Evolutionary conservation across 192 early-diverging fungal species (phyloP).

Genomic region (Allomyces macrogynus): DNA sequence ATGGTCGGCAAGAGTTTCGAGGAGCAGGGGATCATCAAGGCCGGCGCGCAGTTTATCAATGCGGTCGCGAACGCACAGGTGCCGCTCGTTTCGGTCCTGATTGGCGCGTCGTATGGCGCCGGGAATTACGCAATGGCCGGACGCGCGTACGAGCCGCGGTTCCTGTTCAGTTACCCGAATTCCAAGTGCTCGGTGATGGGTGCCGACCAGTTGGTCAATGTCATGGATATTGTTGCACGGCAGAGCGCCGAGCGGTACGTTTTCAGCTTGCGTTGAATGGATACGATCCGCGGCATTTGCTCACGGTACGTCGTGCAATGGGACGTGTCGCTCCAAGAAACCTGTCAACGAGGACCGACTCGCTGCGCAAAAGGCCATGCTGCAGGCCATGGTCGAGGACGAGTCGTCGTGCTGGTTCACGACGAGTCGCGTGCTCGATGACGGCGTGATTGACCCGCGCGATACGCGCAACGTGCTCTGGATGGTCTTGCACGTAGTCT

Average conservation of each 20-base stretch:
- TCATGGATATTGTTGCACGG: conserved; percentile 44
- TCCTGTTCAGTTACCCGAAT: background rate
- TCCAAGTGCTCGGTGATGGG: conserved; percentile 10
- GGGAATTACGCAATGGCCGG: conserved; percentile 52
- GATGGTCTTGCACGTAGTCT: conserved; percentile 33
- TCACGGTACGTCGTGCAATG: too few species aligned
- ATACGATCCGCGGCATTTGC: too few species aligned
- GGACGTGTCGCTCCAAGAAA: conserved; percentile 16
- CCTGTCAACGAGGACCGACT: conserved; percentile 30
- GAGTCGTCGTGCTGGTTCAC: conserved; percentile 45
- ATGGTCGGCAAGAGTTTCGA: conserved; percentile 48
- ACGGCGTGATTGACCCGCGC: conserved; percentile 40
- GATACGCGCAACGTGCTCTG: conserved; percentile 34
- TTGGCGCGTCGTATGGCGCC: conserved; percentile 46
- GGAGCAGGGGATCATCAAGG: conserved; percentile 50
- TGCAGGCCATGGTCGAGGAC: conserved; percentile 28
- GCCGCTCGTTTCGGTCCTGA: conserved; percentile 36
- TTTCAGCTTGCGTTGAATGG: too few species aligned
- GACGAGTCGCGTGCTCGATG: conserved; percentile 31
- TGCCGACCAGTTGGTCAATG: conserved; percentile 42
- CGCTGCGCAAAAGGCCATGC: conserved; percentile 17
- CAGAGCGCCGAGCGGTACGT: conserved; percentile 31
- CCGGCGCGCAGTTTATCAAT: conserved; percentile 43
- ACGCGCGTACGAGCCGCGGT: conserved; percentile 39
- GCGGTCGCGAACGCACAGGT: conserved; percentile 39